Evolutionary conservation across 805 yeast species (phyloP).

Genomic region (Candida tallmaniae): DNA sequence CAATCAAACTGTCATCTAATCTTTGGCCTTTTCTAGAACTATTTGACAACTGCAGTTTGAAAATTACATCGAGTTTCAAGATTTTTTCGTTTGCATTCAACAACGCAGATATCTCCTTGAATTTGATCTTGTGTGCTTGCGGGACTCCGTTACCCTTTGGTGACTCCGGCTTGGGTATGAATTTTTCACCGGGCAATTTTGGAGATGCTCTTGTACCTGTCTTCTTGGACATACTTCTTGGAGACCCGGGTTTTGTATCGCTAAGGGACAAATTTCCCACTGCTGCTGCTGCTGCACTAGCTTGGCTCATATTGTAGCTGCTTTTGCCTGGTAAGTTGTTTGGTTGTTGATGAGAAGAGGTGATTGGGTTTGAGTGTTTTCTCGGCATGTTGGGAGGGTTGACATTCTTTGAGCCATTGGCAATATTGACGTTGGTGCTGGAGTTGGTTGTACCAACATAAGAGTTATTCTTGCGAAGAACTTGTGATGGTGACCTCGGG

Average conservation of each 20-base stretch:
- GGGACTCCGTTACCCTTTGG: not conserved
- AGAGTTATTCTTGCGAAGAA: not conserved
- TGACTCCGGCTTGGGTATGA: not conserved
- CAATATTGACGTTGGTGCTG: slow-evolving; percentile 1
- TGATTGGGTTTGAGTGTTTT: slow-evolving; percentile 2
- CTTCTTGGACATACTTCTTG: not conserved
- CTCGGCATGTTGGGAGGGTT: not conserved
- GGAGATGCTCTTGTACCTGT: not conserved
- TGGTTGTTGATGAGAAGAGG: slow-evolving; percentile 6
- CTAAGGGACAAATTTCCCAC: slow-evolving; percentile 6
- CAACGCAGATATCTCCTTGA: slow-evolving; percentile 30
- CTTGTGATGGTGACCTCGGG: not conserved
- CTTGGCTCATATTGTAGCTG: slow-evolving; percentile 3
- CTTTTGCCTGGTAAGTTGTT: not conserved
- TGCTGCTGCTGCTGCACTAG: slow-evolving; percentile 9
- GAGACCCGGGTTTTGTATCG: not conserved
- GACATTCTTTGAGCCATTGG: slow-evolving; percentile 1
- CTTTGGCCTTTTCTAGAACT: slow-evolving; percentile 16
- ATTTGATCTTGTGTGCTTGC: slow-evolving; percentile 16
- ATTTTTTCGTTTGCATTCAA: slow-evolving; percentile 34
- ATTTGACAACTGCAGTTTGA: slow-evolving; percentile 33
- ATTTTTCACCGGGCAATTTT: not conserved
- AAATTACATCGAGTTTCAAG: slow-evolving; percentile 34
- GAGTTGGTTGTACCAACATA: not conserved
- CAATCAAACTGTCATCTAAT: slow-evolving; percentile 29